Conservation (phyloP, 352 stramenopile genomes). For the Globisporangium splendens region DNA sequence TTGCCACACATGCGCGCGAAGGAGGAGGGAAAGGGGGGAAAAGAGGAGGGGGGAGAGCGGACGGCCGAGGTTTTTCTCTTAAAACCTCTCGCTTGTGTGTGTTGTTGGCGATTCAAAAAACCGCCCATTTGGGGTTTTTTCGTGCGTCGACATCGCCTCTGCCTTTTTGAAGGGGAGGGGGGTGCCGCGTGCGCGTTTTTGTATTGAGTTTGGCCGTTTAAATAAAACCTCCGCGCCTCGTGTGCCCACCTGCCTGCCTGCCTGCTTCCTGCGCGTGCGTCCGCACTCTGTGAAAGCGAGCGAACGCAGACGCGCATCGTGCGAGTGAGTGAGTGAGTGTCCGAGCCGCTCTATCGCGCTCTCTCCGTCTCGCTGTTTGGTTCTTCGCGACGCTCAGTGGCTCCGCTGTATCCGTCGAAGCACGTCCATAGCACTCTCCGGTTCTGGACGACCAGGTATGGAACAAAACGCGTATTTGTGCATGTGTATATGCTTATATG, state of each 20-base stretch:
- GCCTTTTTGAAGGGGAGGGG: background rate
- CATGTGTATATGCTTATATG: background rate
- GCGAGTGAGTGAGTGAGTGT: background rate
- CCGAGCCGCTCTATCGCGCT: too few relatives aligned
- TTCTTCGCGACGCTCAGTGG: too few relatives aligned
- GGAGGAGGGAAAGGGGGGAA: background rate
- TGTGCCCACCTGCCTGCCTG: slow-evolving; percentile 7
- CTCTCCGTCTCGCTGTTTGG: too few relatives aligned
- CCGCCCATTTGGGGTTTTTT: background rate
- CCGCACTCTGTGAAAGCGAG: slow-evolving; percentile 1
- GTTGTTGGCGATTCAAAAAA: slow-evolving; percentile 1
- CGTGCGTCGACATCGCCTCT: background rate
- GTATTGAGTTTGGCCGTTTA: slow-evolving; percentile 10
- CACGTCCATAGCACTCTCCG: background rate
- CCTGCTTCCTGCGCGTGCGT: slow-evolving; percentile 2
- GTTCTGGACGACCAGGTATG: background rate
- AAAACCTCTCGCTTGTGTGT: background rate
- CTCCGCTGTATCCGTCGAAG: too few relatives aligned
- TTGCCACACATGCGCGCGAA: too few relatives aligned
- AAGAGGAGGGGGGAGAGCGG: background rate
- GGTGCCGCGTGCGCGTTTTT: slow-evolving; percentile 1
- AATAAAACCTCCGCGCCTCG: slow-evolving; percentile 10
- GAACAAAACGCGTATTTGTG: too few relatives aligned
- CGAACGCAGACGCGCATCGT: background rate
- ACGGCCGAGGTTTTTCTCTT: background rate